These are phyloP conservation scores for Hypericum androsaemum DNA, from an alignment of 345 rosid species.

Conservation along the genomic window DNA sequence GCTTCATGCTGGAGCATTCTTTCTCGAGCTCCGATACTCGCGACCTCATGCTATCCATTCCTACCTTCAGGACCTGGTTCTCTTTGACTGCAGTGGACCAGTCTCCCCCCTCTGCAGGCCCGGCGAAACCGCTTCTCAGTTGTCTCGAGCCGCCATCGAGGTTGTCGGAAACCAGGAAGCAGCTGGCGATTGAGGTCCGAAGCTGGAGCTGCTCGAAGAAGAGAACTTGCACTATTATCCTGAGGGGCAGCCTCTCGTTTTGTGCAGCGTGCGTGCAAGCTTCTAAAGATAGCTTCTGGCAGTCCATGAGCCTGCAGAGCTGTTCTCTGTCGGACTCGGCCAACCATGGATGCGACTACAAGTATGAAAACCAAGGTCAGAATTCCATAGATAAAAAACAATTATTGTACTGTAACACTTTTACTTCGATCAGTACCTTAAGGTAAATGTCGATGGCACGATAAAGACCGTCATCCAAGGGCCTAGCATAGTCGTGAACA, in stretches of 20 bases:
- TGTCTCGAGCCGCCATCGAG: slow-evolving; percentile 76
- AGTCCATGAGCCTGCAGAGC: slow-evolving; percentile 81
- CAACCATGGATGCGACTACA: slow-evolving; percentile 96
- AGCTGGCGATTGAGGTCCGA: slow-evolving; percentile 88
- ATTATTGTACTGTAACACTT: too few species aligned
- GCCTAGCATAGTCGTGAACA: slow-evolving; percentile 84
- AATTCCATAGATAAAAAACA: background rate
- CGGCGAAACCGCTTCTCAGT: slow-evolving; percentile 63
- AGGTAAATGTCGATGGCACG: slow-evolving; percentile 91
- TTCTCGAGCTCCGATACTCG: slow-evolving; percentile 81
- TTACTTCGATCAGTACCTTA: slow-evolving; percentile 52
- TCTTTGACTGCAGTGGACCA: slow-evolving; percentile 92
- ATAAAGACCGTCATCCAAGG: slow-evolving; percentile 86
- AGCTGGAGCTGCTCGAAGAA: slow-evolving; percentile 99
- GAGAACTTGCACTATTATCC: slow-evolving; percentile 84
- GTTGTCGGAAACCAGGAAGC: slow-evolving; percentile 88
- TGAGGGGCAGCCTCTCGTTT: slow-evolving; percentile 84
- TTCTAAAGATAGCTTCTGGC: slow-evolving; percentile 94
- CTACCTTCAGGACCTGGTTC: slow-evolving; percentile 91
- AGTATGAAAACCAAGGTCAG: slow-evolving; percentile 6
- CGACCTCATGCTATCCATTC: slow-evolving; percentile 93
- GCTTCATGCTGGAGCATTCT: slow-evolving; percentile 31
- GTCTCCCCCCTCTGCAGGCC: slow-evolving; percentile 47
- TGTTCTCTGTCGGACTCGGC: slow-evolving; percentile 84
- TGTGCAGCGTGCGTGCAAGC: slow-evolving; percentile 98